Base-by-base conservation (phyloP, 352 stramenopile species). In the Globisporangium iwayamae region DNA sequence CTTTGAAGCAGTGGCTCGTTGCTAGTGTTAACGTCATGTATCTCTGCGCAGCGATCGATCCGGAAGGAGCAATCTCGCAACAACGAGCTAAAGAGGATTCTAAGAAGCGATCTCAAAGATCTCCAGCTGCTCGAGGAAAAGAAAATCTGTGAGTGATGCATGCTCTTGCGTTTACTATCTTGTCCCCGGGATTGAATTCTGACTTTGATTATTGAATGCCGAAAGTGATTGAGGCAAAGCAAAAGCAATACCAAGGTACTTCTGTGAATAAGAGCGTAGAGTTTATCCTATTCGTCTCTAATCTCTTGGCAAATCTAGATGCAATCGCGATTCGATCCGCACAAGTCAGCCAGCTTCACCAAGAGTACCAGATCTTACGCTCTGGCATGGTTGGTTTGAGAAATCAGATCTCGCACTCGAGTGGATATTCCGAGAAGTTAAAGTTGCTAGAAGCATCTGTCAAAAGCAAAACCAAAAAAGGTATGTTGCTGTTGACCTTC, bases 111-210 rank as follows among this genome's bases (percentile, higher is more conserved):
- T 28, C 60, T 65, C 5, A 65, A 59, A 41, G 66, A 82, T 22
- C 52, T 91, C 8, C 59, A 72, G 14, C 52, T 30, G 0, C 61
- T 89, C 2, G 78, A 85, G 63, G 78, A 78, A 47, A 84, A 76
- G 22, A 68, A 78, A 56, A 72, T 63, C 6, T 69, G 83, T 89
- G 63, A 34, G 48, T 20, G 16, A 14, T 41, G 36, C 11, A 41
- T 41, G 6, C 22, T 47, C 28, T 7, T 69, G 0, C 20, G 28
- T 18, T 25, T 39, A 4, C 14, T 14, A 38, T 41, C 20, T 2
- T 41, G 56, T 39, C 1, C 34, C 16, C 45, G 45, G 50, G 13
- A 30, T 51, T 14, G 2, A 41, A 46, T 16, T 25, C 10, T 75
- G n/a, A 63, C 25, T 56, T 14, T 52, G 43, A 16, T 0, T 56